Evolutionary conservation across 1,284 basidiomycete genomes (phyloP), one percentile per base, ranked within the genome.

Genomic region (Ceratobasidium papillatum): DNA sequence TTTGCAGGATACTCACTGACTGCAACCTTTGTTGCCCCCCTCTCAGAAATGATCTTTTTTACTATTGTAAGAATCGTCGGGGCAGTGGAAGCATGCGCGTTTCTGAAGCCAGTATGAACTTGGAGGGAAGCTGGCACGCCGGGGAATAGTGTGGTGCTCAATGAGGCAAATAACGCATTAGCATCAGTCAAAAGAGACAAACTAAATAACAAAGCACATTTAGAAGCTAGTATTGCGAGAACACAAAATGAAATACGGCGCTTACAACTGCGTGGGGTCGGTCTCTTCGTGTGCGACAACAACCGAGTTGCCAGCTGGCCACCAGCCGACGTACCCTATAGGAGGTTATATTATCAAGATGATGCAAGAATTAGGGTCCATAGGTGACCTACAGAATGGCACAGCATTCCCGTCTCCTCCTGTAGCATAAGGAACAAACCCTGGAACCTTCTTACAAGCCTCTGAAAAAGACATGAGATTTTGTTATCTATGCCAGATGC

Each of bases 371-470:
- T 11, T 4, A 47, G 45, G 8, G 19, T 7, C 52, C 11, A 12
- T 56, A 27, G 22, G 27, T 5, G 25, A 56, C 52, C 17, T 62
- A 85, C 85, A 86, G 74, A 81, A 89, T 78, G 90, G 90, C 0
- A 84, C 80, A 5, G 54, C 64, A 19, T 78, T 75, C 0, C 89
- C 89, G 77, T 91, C 85, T 1, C 90, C 90, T 43, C 90, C 90
- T 0, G 87, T 84, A 9, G 89, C 89, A 1, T 87, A 81, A 0
- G 88, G 87, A 32, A 84, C 63, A 78, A 91, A 91, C 2, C 78
- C 81, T 0, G 87, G 78, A 77, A 88, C 90, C 4, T 84, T 86
- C 34, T 84, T 68, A 77, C 90, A 91, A 74, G 85, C 84, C 0
- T 78, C 88, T 89, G 63, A 36, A 19, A 27, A 45, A 12, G 19